Evolutionary conservation across 192 early-diverging fungal species (phyloP), one percentile per base, ranked within the genome.

Genomic region (Dimargaris xerosporica): DNA sequence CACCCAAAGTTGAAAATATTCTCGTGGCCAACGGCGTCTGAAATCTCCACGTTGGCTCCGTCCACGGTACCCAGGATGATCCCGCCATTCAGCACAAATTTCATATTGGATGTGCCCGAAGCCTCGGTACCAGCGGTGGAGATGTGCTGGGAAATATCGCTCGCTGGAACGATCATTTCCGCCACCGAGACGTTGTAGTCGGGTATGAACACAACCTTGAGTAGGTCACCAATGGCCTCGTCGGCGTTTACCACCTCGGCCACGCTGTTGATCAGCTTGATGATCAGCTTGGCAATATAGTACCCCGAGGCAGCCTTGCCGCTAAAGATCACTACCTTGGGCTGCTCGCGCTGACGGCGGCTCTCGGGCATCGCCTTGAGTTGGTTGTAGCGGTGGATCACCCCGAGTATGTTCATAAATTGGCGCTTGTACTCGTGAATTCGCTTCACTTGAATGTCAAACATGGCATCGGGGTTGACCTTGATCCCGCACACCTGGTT

Each of bases 381-480:
- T 2, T 69, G 62, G 68, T 85, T 74, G 79, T 97, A 99, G 63
- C 91, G 90, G 73, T 97, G 82, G 69, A 99, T 97, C 44, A 97
- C 93, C 58, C 80, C 77, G 23, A 97, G 72, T 64, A 99, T 95
- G 75, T 99, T 99, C 89, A 99, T 91, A 72, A 92, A 93, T 81
- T 99, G 96, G 65, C 96, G 88, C 80, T 99, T 97, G 78, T 97
- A 99, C 78, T 97, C 96, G 73, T 99, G 96, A 66, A 97, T 88
- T 76, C 96, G 89, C 80, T 96, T 98, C 69, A 92, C 92, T 72
- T 93, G 94, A 61, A 96, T 82, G 73, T 99, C 96, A 75, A 99
- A 99, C 65, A 97, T 73, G 4, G 94, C 88, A 61, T 94, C 78
- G 31, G 93, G 78, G 67, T 77, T 84, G 43, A 97, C 90, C 19